Conservation (phyloP, 2,329 filamentous ascomycete genomes). For the Peltaster fructicola region DNA sequence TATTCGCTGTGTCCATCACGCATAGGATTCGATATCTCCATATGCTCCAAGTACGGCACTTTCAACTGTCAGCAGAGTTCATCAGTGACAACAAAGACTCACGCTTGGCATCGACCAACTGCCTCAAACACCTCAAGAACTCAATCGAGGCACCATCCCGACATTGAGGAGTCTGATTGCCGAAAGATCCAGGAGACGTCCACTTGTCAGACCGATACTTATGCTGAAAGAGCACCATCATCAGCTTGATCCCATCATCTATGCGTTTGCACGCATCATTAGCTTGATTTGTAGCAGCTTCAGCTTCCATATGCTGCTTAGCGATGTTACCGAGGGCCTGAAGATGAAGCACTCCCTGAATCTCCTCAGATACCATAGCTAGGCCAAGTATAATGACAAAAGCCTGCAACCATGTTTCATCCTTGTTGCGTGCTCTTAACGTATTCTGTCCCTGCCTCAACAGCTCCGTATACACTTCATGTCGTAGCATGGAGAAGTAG, state of each 20-base stretch:
- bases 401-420: constrained; percentile 27
- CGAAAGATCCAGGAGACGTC: constrained; percentile 19
- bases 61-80: constrained; percentile 1
- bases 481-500: constrained; percentile 29
- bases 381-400: constrained; percentile 30
- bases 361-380: constrained; percentile 30
- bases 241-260: constrained; percentile 26
- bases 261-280: constrained; percentile 25
- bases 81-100: constrained; percentile 7
- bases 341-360: constrained; percentile 29
- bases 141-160: constrained; percentile 17
- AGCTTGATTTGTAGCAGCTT: constrained; percentile 17
- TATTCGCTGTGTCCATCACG: constrained; percentile 22
- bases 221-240: constrained; percentile 29
- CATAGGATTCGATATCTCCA: neutral
- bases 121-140: constrained; percentile 22
- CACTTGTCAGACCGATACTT: constrained; percentile 29
- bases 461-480: constrained; percentile 23
- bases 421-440: constrained; percentile 26
- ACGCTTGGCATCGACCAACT: constrained; percentile 27
- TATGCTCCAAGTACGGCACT: neutral
- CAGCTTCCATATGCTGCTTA: constrained; percentile 15
- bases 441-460: constrained; percentile 31
- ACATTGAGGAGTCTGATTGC: constrained; percentile 22
- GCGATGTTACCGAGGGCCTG: constrained; percentile 21